Conservation (phyloP, 129 eudicot species). For the Gnaphalium uliginosum region DNA sequence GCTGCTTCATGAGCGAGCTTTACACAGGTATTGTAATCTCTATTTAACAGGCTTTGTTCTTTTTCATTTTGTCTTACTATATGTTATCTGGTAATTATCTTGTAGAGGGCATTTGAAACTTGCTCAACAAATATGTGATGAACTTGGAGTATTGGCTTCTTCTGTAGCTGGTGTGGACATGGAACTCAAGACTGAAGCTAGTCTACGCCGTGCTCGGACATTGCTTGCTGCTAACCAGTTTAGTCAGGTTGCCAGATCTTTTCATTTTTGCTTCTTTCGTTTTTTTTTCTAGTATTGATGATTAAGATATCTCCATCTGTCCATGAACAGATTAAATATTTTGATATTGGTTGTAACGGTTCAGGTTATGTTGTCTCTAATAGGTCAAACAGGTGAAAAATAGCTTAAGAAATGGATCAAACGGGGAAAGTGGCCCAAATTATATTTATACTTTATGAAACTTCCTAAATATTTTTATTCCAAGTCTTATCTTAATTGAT, state of each 20-base stretch:
- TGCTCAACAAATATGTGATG: constrained; percentile 92
- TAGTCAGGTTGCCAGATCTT: constrained; percentile 53
- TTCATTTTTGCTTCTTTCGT: background rate
- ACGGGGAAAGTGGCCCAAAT: background rate
- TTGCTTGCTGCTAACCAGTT: constrained; percentile 92
- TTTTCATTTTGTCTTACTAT: background rate
- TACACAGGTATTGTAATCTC: constrained; percentile 58
- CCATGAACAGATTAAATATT: background rate
- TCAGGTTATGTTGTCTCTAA: background rate
- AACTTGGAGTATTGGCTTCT: constrained; percentile 88
- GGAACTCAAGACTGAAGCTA: constrained; percentile 88
- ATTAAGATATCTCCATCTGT: background rate
- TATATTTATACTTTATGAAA: background rate
- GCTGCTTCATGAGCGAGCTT: constrained; percentile 88
- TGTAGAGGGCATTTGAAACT: constrained; percentile 81
- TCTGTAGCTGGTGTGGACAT: constrained; percentile 91
- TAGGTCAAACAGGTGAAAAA: background rate
- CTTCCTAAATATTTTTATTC: background rate
- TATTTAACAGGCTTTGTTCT: background rate
- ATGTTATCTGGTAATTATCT: background rate
- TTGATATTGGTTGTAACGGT: background rate
- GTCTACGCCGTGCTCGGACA: constrained; percentile 89
- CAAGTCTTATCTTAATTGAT: too few species aligned
- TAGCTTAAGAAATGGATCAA: background rate
- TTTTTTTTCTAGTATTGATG: background rate